Evolutionary conservation across 192 early-diverging fungal genomes (phyloP).

Genomic region (Gigaspora rosea): DNA sequence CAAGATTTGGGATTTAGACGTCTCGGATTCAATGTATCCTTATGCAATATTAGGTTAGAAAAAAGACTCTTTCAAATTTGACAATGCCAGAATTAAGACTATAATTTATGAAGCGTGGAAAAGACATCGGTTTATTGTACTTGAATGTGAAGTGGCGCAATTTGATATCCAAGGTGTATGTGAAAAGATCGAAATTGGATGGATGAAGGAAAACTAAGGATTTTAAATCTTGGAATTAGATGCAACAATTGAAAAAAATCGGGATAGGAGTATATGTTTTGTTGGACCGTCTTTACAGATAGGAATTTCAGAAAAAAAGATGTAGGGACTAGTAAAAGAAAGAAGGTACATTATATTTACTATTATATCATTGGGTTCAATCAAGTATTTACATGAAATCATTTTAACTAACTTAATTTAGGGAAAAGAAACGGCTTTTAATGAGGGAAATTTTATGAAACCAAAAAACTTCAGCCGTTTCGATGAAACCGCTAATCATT

Average conservation of each 20-base stretch:
- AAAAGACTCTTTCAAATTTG: not conserved
- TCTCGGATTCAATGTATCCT: constrained; percentile 88
- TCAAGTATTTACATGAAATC: no score
- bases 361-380: not conserved
- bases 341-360: not conserved
- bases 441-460: no score
- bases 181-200: not conserved
- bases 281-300: not conserved
- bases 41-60: constrained; percentile 86
- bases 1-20: constrained; percentile 98
- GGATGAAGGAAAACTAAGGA: not conserved
- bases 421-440: no score
- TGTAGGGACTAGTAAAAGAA: not conserved
- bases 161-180: constrained; percentile 4
- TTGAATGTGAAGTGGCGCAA: not conserved
- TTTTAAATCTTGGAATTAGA: constrained; percentile 7
- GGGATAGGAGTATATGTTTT: not conserved
- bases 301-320: not conserved
- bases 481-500: no score
- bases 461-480: no score
- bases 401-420: no score
- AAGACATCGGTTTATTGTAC: not conserved
- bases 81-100: not conserved
- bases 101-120: not conserved
- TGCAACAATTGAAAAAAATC: not conserved